These are phyloP conservation scores for Pseudocercospora pini-densiflorae DNA, from an alignment of 2,329 filamentous ascomycete species.

Conservation along the genomic window DNA sequence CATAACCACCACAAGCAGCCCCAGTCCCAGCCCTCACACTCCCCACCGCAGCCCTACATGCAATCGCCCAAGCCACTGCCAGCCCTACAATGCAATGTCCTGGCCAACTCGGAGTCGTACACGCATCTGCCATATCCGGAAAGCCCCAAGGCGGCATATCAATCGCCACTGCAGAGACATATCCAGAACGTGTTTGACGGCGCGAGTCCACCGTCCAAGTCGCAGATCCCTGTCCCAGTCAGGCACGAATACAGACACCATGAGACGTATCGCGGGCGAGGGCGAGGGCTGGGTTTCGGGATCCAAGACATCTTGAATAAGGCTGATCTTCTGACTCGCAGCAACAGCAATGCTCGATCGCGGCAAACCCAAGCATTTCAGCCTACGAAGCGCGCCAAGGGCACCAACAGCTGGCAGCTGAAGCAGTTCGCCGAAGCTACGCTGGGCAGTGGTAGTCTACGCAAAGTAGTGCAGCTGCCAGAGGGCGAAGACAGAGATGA, in stretches of 20 bases:
- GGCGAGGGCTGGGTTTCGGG: conserved; percentile 28
- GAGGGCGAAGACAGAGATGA: conserved; percentile 98
- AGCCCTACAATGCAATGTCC: conserved; percentile 48
- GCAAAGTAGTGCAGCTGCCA: conserved; percentile 94
- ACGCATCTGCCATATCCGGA: conserved; percentile 35
- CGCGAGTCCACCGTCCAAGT: conserved; percentile 15
- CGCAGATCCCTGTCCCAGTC: conserved; percentile 24
- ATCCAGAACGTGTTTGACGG: conserved; percentile 36
- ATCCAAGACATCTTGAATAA: conserved; percentile 32
- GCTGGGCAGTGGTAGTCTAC: conserved; percentile 87
- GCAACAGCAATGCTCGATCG: conserved; percentile 52
- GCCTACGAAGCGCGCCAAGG: conserved; percentile 80
- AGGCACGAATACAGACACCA: conserved; percentile 31
- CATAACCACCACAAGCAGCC: conserved; percentile 8
- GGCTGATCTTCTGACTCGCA: conserved; percentile 44
- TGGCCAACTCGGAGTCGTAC: conserved; percentile 49
- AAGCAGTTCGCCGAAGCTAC: conserved; percentile 98
- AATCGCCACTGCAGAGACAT: conserved; percentile 41
- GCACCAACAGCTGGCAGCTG: conserved; percentile 88
- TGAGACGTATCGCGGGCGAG: conserved; percentile 27
- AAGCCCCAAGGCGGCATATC: conserved; percentile 37
- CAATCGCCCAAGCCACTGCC: conserved; percentile 44
- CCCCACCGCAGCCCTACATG: conserved; percentile 43
- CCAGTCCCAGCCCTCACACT: conserved; percentile 30
- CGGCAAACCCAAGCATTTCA: conserved; percentile 90